A percentile compares a stretch with the other conserved stretches of the same genome.
These are phyloP conservation scores for Prunus armeniaca DNA, from an alignment of 306 rosid genomes.

Conservation along the genomic window DNA sequence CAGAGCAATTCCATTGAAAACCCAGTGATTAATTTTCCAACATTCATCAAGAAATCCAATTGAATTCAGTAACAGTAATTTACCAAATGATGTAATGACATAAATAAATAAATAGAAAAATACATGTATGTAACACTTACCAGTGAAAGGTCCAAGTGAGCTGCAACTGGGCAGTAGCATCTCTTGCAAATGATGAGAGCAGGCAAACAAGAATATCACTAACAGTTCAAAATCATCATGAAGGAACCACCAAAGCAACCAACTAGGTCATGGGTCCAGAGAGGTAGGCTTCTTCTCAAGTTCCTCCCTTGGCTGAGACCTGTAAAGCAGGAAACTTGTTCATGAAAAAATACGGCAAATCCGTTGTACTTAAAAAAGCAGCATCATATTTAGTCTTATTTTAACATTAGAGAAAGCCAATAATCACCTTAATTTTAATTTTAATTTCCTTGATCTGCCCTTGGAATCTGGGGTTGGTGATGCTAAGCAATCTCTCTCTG, in stretches of 20 bases:
- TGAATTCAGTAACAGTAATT: conserved; percentile 10
- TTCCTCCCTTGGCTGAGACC: conserved; percentile 37
- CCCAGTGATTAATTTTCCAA: not conserved
- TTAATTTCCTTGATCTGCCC: conserved; percentile 39
- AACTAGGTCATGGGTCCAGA: conserved; percentile 35
- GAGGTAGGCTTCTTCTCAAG: conserved; percentile 21
- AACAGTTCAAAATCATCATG: conserved; percentile 21
- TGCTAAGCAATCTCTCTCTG: conserved; percentile 23
- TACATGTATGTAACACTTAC: not conserved
- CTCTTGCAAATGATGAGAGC: conserved; percentile 18
- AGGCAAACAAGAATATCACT: conserved; percentile 13
- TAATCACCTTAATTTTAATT: conserved; percentile 9
- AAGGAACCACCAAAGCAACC: conserved; percentile 25
- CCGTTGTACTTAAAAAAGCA: not conserved
- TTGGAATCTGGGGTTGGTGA: conserved; percentile 40
- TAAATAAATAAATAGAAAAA: not conserved
- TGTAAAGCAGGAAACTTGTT: conserved; percentile 43
- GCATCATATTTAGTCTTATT: not conserved
- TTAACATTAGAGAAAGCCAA: not conserved
- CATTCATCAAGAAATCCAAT: conserved; percentile 2
- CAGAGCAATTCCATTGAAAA: not conserved
- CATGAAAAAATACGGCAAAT: conserved; percentile 26
- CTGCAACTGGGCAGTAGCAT: conserved; percentile 8
- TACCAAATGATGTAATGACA: conserved; percentile 12
- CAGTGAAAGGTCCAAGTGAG: conserved; percentile 8